These are phyloP conservation scores for Epichloe hybrida DNA, from an alignment of 2,329 filamentous ascomycete genomes.

Conservation along the genomic window DNA sequence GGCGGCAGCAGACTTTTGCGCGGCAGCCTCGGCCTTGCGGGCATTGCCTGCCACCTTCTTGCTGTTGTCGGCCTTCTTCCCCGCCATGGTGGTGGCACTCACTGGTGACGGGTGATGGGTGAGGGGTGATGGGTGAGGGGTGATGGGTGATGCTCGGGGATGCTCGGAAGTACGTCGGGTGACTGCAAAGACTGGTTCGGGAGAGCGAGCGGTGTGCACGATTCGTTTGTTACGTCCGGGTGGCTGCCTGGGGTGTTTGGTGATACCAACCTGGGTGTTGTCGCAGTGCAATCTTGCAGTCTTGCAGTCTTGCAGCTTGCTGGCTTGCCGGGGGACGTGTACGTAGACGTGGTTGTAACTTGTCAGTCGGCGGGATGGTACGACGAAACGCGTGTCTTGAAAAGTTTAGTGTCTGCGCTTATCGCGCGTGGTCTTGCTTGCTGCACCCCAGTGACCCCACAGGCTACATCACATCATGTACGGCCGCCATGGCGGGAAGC, in stretches of 20 bases:
- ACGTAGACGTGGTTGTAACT: background rate
- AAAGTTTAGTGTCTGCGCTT: background rate
- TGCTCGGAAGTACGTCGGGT: slow-evolving; percentile 3
- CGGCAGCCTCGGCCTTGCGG: slow-evolving; percentile 79
- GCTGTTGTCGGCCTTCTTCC: slow-evolving; percentile 66
- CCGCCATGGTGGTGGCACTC: slow-evolving; percentile 40
- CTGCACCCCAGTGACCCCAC: background rate
- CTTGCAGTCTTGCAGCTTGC: background rate
- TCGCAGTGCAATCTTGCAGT: background rate
- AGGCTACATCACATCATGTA: background rate
- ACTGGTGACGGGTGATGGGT: background rate
- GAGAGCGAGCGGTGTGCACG: background rate
- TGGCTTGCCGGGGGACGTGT: background rate
- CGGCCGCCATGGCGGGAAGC: background rate
- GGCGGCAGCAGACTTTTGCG: slow-evolving; percentile 60
- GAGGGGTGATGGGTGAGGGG: slow-evolving; percentile 2
- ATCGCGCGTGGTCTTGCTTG: background rate
- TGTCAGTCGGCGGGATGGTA: background rate
- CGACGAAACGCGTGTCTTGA: background rate
- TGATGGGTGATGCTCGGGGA: slow-evolving; percentile 3
- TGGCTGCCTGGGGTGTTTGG: background rate
- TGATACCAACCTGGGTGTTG: slow-evolving; percentile 1
- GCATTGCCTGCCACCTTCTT: slow-evolving; percentile 88
- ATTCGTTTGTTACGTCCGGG: background rate
- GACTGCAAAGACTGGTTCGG: background rate